Base-by-base conservation (phyloP, 1,284 basidiomycete species). In the Papiliotrema fonsecae region DNA sequence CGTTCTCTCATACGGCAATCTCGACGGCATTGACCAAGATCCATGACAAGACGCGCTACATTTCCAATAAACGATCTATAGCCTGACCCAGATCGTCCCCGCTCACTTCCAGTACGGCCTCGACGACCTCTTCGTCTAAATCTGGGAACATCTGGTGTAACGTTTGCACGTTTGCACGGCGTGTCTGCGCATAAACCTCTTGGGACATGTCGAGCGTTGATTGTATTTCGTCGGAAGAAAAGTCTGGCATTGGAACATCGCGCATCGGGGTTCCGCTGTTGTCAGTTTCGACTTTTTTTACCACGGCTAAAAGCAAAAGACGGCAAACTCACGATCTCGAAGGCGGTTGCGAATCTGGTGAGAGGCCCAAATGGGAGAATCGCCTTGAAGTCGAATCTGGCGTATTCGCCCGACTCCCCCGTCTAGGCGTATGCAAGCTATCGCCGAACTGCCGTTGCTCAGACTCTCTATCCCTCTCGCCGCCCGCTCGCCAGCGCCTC, bases 1-100 rank as follows among this genome's bases (percentile, higher is more conserved):
- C 24, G 41, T 9, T 42, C 31, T 22, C 3, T 34, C 30, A 9
- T 31, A 16, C 30, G n/a, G n/a, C n/a, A n/a, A n/a, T n/a, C n/a
- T n/a, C n/a, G n/a, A n/a, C n/a, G n/a, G n/a, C n/a, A n/a, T n/a
- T n/a, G n/a, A n/a, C n/a, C n/a, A n/a, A n/a, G n/a, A n/a, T n/a
- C n/a, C n/a, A n/a, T n/a, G 14, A 41, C 16, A 16, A 7, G 21
- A 19, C 30, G 10, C 27, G n/a, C 43, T 54, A 60, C 58, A 60
- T 60, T 34, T 60, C 64, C 51, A 67, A 49, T 35, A 64, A 59
- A 44, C 64, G 48, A 70, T 94, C 91, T 60, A 94, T 92, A 64
- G 88, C 90, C 77, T 81, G 81, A 47, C 88, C 91, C 51, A 94
- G 67, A 74, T 96, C 89, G 24, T 87, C 87, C n/a, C 81, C 81